Conservation (phyloP, 306 rosid genomes). For the Mimosa bimucronata region DNA sequence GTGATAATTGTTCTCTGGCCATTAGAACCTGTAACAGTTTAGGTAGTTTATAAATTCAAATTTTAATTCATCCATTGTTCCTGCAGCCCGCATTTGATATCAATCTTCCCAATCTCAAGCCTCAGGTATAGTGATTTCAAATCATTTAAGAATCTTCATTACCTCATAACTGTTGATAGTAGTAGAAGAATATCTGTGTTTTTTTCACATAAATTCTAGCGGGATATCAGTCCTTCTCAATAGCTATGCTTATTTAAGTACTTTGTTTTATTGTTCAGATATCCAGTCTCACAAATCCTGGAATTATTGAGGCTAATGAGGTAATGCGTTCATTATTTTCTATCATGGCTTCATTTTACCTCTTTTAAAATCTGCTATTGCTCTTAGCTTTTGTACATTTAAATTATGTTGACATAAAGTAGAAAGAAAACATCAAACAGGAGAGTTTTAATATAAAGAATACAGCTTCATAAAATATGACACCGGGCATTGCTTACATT, state of each 20-base stretch:
- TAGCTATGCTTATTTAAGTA: constrained; percentile 30
- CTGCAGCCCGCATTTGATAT: constrained; percentile 85
- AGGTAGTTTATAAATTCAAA: constrained; percentile 12
- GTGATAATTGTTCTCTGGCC: background rate
- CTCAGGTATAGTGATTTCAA: constrained; percentile 66
- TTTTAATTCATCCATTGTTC: constrained; percentile 39
- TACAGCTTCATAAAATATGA: background rate
- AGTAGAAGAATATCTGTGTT: background rate
- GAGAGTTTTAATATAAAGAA: background rate
- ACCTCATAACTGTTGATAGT: constrained; percentile 3
- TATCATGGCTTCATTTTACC: constrained; percentile 9
- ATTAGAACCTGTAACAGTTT: constrained; percentile 33
- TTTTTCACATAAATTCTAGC: background rate
- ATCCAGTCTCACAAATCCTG: constrained; percentile 80
- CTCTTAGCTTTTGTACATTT: background rate
- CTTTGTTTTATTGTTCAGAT: constrained; percentile 54
- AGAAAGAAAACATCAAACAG: background rate
- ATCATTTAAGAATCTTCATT: constrained; percentile 33
- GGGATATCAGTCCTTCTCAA: constrained; percentile 11
- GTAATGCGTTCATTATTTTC: constrained; percentile 46
- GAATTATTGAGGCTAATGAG: constrained; percentile 87
- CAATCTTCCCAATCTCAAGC: constrained; percentile 57
- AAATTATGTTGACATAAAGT: constrained; percentile 5
- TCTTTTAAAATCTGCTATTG: constrained; percentile 22
- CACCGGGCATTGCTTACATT: background rate